Conservation (phyloP, 208 protist genomes). For the Naegleria gruberi region DNA sequence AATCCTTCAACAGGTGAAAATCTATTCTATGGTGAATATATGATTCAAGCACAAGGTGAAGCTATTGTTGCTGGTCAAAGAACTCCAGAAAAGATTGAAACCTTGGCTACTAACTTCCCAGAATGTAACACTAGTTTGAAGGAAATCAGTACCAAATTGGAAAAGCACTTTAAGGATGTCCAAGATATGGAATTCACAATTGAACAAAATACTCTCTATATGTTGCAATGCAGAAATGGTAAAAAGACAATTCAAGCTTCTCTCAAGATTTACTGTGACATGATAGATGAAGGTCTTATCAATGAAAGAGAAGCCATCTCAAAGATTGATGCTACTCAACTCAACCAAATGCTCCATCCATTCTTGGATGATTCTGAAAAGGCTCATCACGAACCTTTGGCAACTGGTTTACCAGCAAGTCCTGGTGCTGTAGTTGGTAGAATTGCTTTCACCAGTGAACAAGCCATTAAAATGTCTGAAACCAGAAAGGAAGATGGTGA, state of each 20-base stretch:
- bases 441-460: conserved; percentile 73
- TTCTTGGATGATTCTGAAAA: conserved; percentile 54
- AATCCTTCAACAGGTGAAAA: conserved; percentile 81
- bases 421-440: conserved; percentile 78
- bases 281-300: conserved; percentile 81
- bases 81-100: conserved; percentile 78
- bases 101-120: conserved; percentile 74
- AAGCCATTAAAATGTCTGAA: conserved; percentile 49
- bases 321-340: conserved; percentile 62
- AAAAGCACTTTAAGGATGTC: conserved; percentile 84
- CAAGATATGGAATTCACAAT: conserved; percentile 94
- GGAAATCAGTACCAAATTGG: conserved; percentile 62
- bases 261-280: conserved; percentile 74
- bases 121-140: conserved; percentile 69
- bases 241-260: conserved; percentile 81
- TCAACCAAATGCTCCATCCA: conserved; percentile 76
- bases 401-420: conserved; percentile 77
- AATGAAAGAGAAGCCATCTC: conserved; percentile 71
- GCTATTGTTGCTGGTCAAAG: conserved; percentile 89
- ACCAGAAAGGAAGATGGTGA: conserved; percentile 34
- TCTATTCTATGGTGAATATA: conserved; percentile 83
- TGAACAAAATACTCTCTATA: conserved; percentile 78
- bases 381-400: conserved; percentile 40
- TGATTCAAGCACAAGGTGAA: conserved; percentile 89
- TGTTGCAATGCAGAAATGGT: conserved; percentile 83